These are phyloP conservation scores for Arthrobotrys pseudoclavata DNA, from an alignment of 2,329 filamentous ascomycete genomes.

Conservation along the genomic window DNA sequence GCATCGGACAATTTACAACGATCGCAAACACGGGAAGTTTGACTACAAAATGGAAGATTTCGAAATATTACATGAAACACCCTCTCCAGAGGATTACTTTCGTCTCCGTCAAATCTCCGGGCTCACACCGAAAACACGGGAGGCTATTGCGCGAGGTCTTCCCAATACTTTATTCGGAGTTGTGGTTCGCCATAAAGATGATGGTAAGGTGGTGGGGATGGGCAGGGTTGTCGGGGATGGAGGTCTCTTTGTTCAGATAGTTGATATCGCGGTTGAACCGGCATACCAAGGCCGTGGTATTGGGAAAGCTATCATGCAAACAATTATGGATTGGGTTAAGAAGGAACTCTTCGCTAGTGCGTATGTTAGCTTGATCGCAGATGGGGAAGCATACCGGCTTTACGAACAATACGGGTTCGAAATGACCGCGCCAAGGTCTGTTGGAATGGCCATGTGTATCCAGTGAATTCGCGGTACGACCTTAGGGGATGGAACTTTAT, in stretches of 20 bases:
- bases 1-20: neutral
- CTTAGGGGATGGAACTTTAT: neutral
- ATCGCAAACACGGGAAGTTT: neutral
- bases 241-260: slow-evolving; percentile 36
- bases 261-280: slow-evolving; percentile 42
- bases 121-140: slow-evolving; percentile 31
- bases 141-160: slow-evolving; percentile 34
- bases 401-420: slow-evolving; percentile 43
- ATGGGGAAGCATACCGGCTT: slow-evolving; percentile 38
- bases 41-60: slow-evolving; percentile 10
- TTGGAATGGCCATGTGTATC: slow-evolving; percentile 41
- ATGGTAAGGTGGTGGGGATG: slow-evolving; percentile 31
- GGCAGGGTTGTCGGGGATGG: slow-evolving; percentile 34
- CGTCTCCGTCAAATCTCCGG: slow-evolving; percentile 39
- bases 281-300: slow-evolving; percentile 22
- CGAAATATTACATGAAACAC: slow-evolving; percentile 7
- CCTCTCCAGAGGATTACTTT: slow-evolving; percentile 31
- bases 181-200: neutral
- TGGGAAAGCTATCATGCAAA: slow-evolving; percentile 29
- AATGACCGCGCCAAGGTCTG: slow-evolving; percentile 34
- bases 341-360: slow-evolving; percentile 24
- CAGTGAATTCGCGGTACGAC: neutral
- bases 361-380: slow-evolving; percentile 42
- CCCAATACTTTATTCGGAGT: slow-evolving; percentile 41
- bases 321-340: slow-evolving; percentile 30